Conservation (phyloP, 2,329 filamentous ascomycete genomes). For the Venturia oleaginea region DNA sequence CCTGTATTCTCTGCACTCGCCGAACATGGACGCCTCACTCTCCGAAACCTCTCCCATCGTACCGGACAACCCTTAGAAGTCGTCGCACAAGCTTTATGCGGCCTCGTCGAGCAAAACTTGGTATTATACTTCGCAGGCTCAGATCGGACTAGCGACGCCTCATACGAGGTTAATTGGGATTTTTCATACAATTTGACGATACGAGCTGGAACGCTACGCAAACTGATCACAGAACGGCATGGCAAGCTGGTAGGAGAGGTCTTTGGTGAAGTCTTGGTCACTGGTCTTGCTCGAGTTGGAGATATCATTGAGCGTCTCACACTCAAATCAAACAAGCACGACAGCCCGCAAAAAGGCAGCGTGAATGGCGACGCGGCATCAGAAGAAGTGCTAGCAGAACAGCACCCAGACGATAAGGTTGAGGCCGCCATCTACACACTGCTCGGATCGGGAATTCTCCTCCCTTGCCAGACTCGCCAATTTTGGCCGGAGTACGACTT, state of each 20-base stretch:
- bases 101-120: slow-evolving; percentile 82
- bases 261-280: slow-evolving; percentile 62
- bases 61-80: slow-evolving; percentile 66
- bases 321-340: slow-evolving; percentile 16
- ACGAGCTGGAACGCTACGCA: slow-evolving; percentile 71
- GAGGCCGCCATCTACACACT: slow-evolving; percentile 35
- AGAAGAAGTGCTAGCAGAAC: slow-evolving; percentile 20
- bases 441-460: slow-evolving; percentile 58
- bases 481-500: slow-evolving; percentile 49
- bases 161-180: slow-evolving; percentile 76
- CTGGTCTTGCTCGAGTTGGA: slow-evolving; percentile 66
- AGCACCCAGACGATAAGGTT: slow-evolving; percentile 17
- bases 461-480: slow-evolving; percentile 45
- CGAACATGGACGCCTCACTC: slow-evolving; percentile 66
- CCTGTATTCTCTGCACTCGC: slow-evolving; percentile 75
- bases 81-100: slow-evolving; percentile 51
- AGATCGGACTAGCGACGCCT: slow-evolving; percentile 52
- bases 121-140: slow-evolving; percentile 60
- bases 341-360: slow-evolving; percentile 19
- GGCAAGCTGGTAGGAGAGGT: slow-evolving; percentile 67
- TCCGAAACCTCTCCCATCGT: slow-evolving; percentile 59
- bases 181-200: slow-evolving; percentile 69
- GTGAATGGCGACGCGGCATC: slow-evolving; percentile 17
- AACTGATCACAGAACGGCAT: slow-evolving; percentile 63
- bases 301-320: slow-evolving; percentile 51